Evolutionary conservation across 371 early-diverging fungal genomes (phyloP).

Genomic region (Catenaria anguillulae): DNA sequence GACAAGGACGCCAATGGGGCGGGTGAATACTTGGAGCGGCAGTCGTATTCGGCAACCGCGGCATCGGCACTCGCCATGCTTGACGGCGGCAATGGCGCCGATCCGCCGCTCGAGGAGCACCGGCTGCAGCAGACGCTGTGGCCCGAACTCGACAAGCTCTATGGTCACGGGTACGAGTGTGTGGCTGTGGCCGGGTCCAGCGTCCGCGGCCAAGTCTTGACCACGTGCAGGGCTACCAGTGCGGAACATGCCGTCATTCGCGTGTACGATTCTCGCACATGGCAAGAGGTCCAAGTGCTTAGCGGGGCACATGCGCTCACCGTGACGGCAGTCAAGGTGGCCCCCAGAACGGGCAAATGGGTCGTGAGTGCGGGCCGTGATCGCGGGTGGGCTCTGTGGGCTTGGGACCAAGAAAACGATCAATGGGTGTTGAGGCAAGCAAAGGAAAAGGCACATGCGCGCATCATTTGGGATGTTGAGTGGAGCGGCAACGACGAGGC

Average conservation of each 20-base stretch:
- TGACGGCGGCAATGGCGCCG: neutral
- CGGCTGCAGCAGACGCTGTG: slow-evolving; percentile 81
- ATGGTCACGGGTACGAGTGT: slow-evolving; percentile 88
- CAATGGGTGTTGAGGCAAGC: slow-evolving; percentile 21
- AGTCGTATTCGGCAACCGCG: neutral
- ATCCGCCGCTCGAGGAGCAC: slow-evolving; percentile 77
- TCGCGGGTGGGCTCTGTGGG: slow-evolving; percentile 63
- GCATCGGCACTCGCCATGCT: neutral
- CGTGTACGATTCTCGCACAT: slow-evolving; percentile 48
- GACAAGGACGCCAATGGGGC: neutral
- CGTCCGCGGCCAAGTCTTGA: slow-evolving; percentile 50
- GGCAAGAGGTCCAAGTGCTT: slow-evolving; percentile 41
- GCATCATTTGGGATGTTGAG: slow-evolving; percentile 85
- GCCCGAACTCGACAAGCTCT: slow-evolving; percentile 90
- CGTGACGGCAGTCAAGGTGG: slow-evolving; percentile 66
- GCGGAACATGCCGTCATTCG: slow-evolving; percentile 62
- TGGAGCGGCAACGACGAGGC: slow-evolving; percentile 66
- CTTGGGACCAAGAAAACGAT: too few species aligned
- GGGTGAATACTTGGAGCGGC: neutral
- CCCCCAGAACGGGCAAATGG: slow-evolving; percentile 42
- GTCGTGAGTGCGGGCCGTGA: slow-evolving; percentile 78
- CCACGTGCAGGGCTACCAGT: slow-evolving; percentile 63
- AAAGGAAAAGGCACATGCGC: slow-evolving; percentile 67
- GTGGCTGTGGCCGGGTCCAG: slow-evolving; percentile 49
- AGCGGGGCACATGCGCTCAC: slow-evolving; percentile 67